Evolutionary conservation across 805 yeast species (phyloP).

Genomic region (fission yeast (Schizosaccharomyces pombe)): DNA sequence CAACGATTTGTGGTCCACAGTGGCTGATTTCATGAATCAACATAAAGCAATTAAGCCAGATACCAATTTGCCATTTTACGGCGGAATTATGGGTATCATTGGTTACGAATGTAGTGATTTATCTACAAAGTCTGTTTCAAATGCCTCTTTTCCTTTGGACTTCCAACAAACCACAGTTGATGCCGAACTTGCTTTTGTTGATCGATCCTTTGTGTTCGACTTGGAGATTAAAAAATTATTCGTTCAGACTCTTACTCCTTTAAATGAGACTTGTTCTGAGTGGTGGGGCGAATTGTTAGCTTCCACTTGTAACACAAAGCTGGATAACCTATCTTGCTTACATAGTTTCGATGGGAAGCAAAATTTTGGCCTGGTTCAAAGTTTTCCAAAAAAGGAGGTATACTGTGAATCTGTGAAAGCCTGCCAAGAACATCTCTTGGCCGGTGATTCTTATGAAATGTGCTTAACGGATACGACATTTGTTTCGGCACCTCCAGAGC

Average conservation of each 20-base stretch:
- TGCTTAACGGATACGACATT: slow-evolving; percentile 50
- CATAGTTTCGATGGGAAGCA: background rate
- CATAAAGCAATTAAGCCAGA: slow-evolving; percentile 5
- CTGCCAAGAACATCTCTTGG: slow-evolving; percentile 43
- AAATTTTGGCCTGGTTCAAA: background rate
- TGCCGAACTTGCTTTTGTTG: slow-evolving; percentile 35
- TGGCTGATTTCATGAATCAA: background rate
- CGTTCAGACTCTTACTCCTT: slow-evolving; percentile 24
- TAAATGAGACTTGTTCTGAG: background rate
- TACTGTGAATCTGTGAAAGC: slow-evolving; percentile 33
- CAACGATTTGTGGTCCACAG: background rate
- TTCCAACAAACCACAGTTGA: slow-evolving; percentile 33
- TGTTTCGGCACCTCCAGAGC: background rate
- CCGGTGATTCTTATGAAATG: slow-evolving; percentile 84
- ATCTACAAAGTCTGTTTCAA: background rate
- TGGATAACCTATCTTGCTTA: background rate
- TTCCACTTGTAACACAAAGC: too few relatives aligned
- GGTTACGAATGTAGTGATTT: slow-evolving; percentile 25
- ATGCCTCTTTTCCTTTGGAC: slow-evolving; percentile 34
- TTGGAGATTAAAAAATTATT: slow-evolving; percentile 24
- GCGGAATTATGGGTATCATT: slow-evolving; percentile 74
- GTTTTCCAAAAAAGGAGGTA: slow-evolving; percentile 21
- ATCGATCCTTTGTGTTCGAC: slow-evolving; percentile 36
- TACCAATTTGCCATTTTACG: slow-evolving; percentile 46
- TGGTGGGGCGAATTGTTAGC: background rate